Evolutionary conservation across 345 rosid genomes (phyloP), one percentile per base, ranked within the genome.

Genomic region (Hypericum androsaemum): DNA sequence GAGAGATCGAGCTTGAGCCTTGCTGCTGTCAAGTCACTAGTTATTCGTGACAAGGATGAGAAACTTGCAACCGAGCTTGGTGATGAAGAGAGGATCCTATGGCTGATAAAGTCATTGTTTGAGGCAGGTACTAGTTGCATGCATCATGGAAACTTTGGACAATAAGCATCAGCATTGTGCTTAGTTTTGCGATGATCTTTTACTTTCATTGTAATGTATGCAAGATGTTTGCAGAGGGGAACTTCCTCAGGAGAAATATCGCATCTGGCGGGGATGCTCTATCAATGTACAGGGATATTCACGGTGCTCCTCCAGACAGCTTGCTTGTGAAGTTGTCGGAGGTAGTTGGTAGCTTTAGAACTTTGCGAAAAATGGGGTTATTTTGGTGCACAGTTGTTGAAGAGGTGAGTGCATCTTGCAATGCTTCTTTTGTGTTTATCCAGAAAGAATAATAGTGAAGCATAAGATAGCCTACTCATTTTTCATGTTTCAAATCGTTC

Each of bases 1-100:
- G 96, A 92, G 63, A 81, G 84, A 60, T 70, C 89, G 22, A 83
- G 86, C 66, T 71, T 88, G 77, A 84, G 84, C 70, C 81, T 92
- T 57, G 84, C 88, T 53, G 96, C 83, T 5, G 83, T 92, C 67
- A 92, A 75, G 77, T 88, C 86, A 13, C 71, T 92, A 54, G 94
- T 92, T 63, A 84, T 78, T 71, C 89, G 95, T 67, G 98, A 88
- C 58, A 92, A 83, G 70, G 98, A 84, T 59, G 94, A 81, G 52
- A 87, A 80, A 49, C 59, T 72, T 62, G 64, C 67, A 16, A 73
- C 81, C 37, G 76, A 76, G 65, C 75, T 70, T 65, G 86, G 74
- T 59, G 81, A 80, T 56, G 81, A 88, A 59, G 94, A 83, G 50
- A 81, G 74, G 62, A 73, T 84, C 62, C 40, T 61, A 52, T 75